phyloP scores from a whole-genome alignment of 257 asterid species.

The Plectranthus barbatus region DNA sequence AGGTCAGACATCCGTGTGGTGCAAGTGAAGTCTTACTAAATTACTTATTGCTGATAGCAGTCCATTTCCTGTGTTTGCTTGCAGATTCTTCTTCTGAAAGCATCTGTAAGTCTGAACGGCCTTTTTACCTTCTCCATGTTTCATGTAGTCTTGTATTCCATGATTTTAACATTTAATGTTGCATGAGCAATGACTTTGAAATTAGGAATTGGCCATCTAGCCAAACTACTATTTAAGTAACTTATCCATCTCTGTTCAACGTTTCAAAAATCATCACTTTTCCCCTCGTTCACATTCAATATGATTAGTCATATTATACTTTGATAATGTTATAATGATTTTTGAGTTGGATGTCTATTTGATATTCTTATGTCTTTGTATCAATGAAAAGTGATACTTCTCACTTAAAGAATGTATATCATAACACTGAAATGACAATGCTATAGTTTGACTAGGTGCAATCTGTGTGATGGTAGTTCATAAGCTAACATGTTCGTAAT shows the following conservation, averaged over 20 bases:
- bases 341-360: no score
- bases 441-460: conserved; percentile 7
- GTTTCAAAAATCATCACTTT: background rate
- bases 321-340: background rate
- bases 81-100: conserved; percentile 61
- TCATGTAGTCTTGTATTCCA: conserved; percentile 3
- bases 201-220: background rate
- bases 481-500: conserved; percentile 17
- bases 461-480: conserved; percentile 6
- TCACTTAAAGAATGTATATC: no score
- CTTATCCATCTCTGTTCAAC: conserved; percentile 3
- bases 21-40: conserved; percentile 2
- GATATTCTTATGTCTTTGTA: no score
- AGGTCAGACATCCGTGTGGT: conserved; percentile 40
- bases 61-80: conserved; percentile 8
- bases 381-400: no score
- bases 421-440: background rate
- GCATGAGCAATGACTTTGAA: background rate
- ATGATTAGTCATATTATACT: background rate
- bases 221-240: background rate
- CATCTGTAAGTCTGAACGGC: conserved; percentile 52
- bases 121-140: conserved; percentile 14
- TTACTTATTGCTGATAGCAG: conserved; percentile 6
- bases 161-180: background rate
- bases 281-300: background rate